phyloP scores from a whole-genome alignment of 306 rosid genomes.

The Rubus idaeus region DNA sequence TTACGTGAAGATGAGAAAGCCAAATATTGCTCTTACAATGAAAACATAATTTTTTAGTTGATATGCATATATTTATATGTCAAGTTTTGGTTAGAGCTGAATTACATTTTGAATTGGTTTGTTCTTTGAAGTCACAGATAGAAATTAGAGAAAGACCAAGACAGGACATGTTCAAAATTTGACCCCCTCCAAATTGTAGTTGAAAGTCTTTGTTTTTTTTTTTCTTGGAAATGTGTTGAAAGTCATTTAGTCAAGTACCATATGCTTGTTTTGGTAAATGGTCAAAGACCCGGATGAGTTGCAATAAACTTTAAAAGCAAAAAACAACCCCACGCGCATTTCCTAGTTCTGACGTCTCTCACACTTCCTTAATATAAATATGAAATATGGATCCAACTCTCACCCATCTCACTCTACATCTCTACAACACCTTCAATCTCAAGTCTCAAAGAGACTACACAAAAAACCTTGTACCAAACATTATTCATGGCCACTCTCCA shows the following conservation, averaged over 20 bases:
- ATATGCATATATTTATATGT: too few species aligned
- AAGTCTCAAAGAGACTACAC: neutral
- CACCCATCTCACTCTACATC: slow-evolving; percentile 4
- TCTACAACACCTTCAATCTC: neutral
- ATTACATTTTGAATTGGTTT: neutral
- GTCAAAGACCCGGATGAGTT: neutral
- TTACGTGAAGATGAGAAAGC: too few species aligned
- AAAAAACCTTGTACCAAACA: neutral
- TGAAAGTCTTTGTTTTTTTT: too few species aligned
- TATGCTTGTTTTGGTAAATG: neutral
- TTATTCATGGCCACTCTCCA: slow-evolving; percentile 30
- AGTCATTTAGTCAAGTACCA: neutral
- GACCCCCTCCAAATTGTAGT: neutral
- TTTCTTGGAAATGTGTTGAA: neutral
- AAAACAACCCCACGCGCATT: neutral
- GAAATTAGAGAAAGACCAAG: neutral
- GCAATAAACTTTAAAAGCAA: neutral
- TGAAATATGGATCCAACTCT: neutral
- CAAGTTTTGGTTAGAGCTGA: neutral
- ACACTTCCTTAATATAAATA: too few species aligned
- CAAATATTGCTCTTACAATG: too few species aligned
- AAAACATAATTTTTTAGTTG: neutral
- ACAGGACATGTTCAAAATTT: neutral
- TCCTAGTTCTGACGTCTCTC: neutral
- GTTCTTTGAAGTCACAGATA: neutral